Evolutionary conservation across 139 green algal genomes (phyloP), one percentile per base, ranked within the genome.

Genomic region (Astrephomene gubernaculifera): DNA sequence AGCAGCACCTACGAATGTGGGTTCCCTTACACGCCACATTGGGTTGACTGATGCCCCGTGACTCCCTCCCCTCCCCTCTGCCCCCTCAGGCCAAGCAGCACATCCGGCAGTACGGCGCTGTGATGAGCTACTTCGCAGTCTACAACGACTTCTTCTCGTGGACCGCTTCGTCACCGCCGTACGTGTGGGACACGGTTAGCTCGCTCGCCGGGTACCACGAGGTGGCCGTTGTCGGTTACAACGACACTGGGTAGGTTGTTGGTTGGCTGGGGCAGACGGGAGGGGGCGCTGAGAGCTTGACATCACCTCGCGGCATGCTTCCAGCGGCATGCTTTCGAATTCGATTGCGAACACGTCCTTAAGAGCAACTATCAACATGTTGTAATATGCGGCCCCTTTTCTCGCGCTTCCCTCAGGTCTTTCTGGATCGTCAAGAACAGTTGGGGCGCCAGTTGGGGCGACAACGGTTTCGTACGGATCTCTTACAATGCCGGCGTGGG

Each of bases 371-470:
- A n/a, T n/a, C n/a, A n/a, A n/a, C n/a, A n/a, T n/a, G n/a, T n/a
- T n/a, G n/a, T 17, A 25, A 25, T 12, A 57, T 57, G 12, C 49
- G 12, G 49, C 49, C 12, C 12, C 49, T 17, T 17, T 17, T 12
- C 49, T 17, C 49, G 49, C 4, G 21, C 61, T 17, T 39, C 61
- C 21, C 86, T 90, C 35, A 83, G 83, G 64, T 89, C 82, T 36
- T 98, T 96, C 90, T 99, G 97, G 96, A 94, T 97, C 31, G 89
- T 99, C 10, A 98, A 98, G 89, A 99, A 99, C 92, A 96, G 89
- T 2, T 99, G 97, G 97, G 96, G 96, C 39, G 54, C 84, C 38
- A 31, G 65, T 67, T 99, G 97, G 97, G 97, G 97, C 67, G 95
- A 98, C 71, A 71, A 89, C 2, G 96, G 96, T 49, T 98, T 95